Evolutionary conservation across 2,329 filamentous ascomycete species (phyloP).

Genomic region (Pyrenochaeta sp.): DNA sequence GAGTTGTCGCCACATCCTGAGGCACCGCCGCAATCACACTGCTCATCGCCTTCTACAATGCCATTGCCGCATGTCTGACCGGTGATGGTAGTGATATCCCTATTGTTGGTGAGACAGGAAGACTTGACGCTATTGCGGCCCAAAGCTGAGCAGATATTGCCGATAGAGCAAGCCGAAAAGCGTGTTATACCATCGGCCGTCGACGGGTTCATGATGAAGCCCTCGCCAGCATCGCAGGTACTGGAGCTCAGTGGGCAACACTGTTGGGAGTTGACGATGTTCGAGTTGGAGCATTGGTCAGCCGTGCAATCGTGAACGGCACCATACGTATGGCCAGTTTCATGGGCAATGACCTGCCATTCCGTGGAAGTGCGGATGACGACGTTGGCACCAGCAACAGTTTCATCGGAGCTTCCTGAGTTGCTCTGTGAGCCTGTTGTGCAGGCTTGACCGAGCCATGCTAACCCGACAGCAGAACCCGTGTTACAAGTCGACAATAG

Average conservation of each 20-base stretch:
- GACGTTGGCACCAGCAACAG: slow-evolving; percentile 86
- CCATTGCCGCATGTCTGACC: slow-evolving; percentile 93
- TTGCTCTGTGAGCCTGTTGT: slow-evolving; percentile 62
- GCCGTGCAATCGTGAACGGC: slow-evolving; percentile 91
- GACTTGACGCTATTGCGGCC: slow-evolving; percentile 78
- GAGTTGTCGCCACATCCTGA: slow-evolving; percentile 74
- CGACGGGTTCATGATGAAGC: slow-evolving; percentile 96
- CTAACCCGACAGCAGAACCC: slow-evolving; percentile 84
- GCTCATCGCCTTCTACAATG: slow-evolving; percentile 92
- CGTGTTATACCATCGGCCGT: slow-evolving; percentile 74
- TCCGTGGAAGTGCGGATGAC: slow-evolving; percentile 83
- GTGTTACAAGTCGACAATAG: slow-evolving; percentile 84
- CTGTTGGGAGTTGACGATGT: slow-evolving; percentile 66
- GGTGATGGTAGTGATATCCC: slow-evolving; percentile 79
- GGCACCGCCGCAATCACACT: slow-evolving; percentile 91
- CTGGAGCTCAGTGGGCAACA: slow-evolving; percentile 80
- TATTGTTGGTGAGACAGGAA: slow-evolving; percentile 84
- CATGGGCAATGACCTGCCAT: slow-evolving; percentile 96
- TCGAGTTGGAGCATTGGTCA: slow-evolving; percentile 70
- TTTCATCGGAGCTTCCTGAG: slow-evolving; percentile 66
- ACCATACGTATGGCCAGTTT: slow-evolving; percentile 92
- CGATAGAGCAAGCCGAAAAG: slow-evolving; percentile 89
- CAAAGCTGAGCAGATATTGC: slow-evolving; percentile 92
- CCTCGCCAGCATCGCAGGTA: slow-evolving; percentile 77
- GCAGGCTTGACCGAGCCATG: slow-evolving; percentile 92